phyloP scores from a whole-genome alignment of 1,284 basidiomycete genomes.

The Hemileia vastatrix region DNA sequence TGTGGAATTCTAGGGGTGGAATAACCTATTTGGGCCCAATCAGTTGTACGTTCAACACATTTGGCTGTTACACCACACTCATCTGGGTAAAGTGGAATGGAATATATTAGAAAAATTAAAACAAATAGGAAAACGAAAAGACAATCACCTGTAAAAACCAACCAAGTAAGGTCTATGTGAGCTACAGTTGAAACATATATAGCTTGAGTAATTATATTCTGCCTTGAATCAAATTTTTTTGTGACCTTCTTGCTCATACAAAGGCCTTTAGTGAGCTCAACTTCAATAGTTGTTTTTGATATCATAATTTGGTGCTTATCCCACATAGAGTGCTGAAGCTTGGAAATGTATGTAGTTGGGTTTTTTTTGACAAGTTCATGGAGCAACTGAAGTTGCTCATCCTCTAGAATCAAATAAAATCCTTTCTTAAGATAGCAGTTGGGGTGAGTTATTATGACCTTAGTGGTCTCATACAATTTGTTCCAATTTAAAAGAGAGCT shows the following conservation, averaged over 20 bases:
- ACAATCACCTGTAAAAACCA: too few species aligned
- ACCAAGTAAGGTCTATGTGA: too few species aligned
- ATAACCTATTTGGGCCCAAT: not conserved
- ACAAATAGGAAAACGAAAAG: too few species aligned
- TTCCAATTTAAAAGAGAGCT: too few species aligned
- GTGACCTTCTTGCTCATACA: not conserved
- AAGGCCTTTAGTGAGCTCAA: not conserved
- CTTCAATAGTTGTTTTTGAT: not conserved
- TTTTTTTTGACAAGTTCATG: not conserved
- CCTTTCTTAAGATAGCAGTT: too few species aligned
- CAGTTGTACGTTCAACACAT: not conserved
- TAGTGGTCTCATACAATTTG: too few species aligned
- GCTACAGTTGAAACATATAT: too few species aligned
- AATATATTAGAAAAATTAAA: too few species aligned
- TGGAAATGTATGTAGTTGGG: not conserved
- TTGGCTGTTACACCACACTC: not conserved
- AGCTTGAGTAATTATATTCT: not conserved
- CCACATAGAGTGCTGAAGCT: not conserved
- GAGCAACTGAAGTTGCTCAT: not conserved
- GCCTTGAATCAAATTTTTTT: not conserved
- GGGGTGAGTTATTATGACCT: too few species aligned
- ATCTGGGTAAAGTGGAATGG: too few species aligned
- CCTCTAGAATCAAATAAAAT: not conserved
- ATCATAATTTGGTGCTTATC: not conserved
- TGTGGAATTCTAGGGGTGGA: not conserved